Evolutionary conservation across 495 filamentous ascomycete genomes (phyloP).

Genomic region (Neurospora sp.): DNA sequence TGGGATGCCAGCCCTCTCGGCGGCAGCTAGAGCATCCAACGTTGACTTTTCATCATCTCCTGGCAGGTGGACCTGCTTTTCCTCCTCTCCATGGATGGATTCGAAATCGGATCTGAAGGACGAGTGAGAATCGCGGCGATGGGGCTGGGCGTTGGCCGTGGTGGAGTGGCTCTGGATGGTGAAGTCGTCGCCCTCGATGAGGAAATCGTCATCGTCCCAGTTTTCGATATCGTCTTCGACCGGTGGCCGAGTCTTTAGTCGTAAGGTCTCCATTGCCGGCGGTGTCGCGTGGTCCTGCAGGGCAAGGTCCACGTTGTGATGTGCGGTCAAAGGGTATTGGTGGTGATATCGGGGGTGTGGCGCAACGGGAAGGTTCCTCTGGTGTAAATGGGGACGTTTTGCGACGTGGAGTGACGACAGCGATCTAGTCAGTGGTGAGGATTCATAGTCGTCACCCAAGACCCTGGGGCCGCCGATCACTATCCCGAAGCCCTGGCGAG

Average conservation of each 20-base stretch:
- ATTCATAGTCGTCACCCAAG: slow-evolving; percentile 26
- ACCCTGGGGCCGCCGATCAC: slow-evolving; percentile 11
- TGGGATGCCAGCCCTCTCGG: slow-evolving; percentile 81
- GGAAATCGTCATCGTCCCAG: slow-evolving; percentile 81
- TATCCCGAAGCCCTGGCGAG: not conserved
- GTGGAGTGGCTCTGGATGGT: slow-evolving; percentile 56
- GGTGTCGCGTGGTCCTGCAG: slow-evolving; percentile 1
- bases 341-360: not conserved
- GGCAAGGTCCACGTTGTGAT: not conserved
- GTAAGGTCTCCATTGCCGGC: slow-evolving; percentile 47
- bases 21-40: slow-evolving; percentile 74
- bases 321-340: not conserved
- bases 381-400: not conserved
- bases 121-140: slow-evolving; percentile 65
- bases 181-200: slow-evolving; percentile 64
- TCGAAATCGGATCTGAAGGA: slow-evolving; percentile 76
- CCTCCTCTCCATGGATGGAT: slow-evolving; percentile 66
- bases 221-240: slow-evolving; percentile 60
- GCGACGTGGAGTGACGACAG: slow-evolving; percentile 15
- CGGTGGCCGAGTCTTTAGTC: slow-evolving; percentile 42
- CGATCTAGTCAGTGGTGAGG: slow-evolving; percentile 20
- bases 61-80: slow-evolving; percentile 70
- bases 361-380: slow-evolving; percentile 3
- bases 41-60: slow-evolving; percentile 72
- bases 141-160: slow-evolving; percentile 40